Evolutionary conservation across 352 stramenopile species (phyloP).

Genomic region (Phytophthora pisi): DNA sequence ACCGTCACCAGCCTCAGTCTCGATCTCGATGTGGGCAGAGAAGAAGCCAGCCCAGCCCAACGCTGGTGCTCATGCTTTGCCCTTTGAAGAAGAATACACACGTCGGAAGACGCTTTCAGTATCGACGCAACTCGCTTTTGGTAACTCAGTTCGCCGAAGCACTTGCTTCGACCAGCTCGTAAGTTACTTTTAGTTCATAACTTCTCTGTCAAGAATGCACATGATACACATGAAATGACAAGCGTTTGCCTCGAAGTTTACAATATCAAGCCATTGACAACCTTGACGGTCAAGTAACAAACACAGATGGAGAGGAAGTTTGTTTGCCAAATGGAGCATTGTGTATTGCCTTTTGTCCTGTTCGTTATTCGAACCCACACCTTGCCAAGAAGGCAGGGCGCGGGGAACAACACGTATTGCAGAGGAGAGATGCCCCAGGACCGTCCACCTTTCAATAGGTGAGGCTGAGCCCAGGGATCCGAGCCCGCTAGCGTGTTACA

Average conservation of each 20-base stretch:
- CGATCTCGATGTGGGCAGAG: conserved; percentile 30
- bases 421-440: conserved; percentile 32
- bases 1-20: conserved; percentile 31
- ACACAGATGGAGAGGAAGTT: not conserved
- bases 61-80: conserved; percentile 8
- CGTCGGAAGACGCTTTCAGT: conserved; percentile 22
- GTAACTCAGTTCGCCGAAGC: no score
- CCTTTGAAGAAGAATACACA: conserved; percentile 18
- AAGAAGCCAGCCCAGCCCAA: conserved; percentile 28
- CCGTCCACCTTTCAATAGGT: conserved; percentile 23
- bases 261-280: no score
- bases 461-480: conserved; percentile 18
- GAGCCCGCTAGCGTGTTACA: conserved; percentile 29
- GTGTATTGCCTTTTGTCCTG: conserved; percentile 53
- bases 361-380: conserved; percentile 42
- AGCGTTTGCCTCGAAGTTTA: not conserved
- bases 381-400: conserved; percentile 6
- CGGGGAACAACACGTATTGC: conserved; percentile 37
- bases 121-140: not conserved
- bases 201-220: not conserved
- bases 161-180: no score
- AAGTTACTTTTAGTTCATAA: conserved; percentile 3
- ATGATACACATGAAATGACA: not conserved
- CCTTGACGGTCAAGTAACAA: not conserved
- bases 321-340: conserved; percentile 42